Evolutionary conservation across 495 filamentous ascomycete genomes (phyloP).

Genomic region (Trichoderma virens): DNA sequence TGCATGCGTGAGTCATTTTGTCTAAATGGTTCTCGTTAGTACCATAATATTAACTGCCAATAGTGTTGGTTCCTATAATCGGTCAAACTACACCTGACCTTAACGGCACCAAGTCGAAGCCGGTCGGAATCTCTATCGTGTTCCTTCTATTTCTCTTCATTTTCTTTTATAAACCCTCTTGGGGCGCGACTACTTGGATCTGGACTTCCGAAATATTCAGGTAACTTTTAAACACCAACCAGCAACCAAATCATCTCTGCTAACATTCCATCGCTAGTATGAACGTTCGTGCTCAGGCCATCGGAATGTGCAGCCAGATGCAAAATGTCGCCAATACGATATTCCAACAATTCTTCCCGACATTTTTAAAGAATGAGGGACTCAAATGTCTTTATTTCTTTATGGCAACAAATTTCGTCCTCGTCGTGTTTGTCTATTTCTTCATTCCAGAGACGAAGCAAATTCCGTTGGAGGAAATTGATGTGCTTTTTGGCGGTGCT

Average conservation of each 20-base stretch:
- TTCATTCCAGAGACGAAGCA: conserved; percentile 61
- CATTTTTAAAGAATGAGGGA: conserved; percentile 50
- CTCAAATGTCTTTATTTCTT: conserved; percentile 42
- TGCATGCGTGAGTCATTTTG: conserved; percentile 28
- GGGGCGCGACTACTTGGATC: conserved; percentile 61
- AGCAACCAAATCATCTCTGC: not conserved
- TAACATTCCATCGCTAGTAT: conserved; percentile 28
- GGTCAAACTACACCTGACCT: conserved; percentile 43
- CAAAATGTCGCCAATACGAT: conserved; percentile 60
- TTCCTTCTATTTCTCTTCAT: conserved; percentile 58
- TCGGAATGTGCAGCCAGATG: conserved; percentile 60
- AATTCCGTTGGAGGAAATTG: conserved; percentile 57
- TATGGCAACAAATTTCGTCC: conserved; percentile 42
- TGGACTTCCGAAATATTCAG: conserved; percentile 57
- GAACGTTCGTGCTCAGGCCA: conserved; percentile 59
- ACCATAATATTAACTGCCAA: not conserved
- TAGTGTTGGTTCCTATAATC: conserved; percentile 52
- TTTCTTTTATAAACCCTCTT: conserved; percentile 63
- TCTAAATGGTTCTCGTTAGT: not conserved
- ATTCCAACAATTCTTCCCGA: conserved; percentile 61
- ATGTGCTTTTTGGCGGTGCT: conserved; percentile 49
- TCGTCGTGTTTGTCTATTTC: conserved; percentile 55
- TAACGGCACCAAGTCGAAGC: conserved; percentile 40
- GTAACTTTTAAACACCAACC: not conserved
- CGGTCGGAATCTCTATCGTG: conserved; percentile 57